Evolutionary conservation across 305 asterid genomes (phyloP), one percentile per base, ranked within the genome.

Genomic region (Rubia peregrina): DNA sequence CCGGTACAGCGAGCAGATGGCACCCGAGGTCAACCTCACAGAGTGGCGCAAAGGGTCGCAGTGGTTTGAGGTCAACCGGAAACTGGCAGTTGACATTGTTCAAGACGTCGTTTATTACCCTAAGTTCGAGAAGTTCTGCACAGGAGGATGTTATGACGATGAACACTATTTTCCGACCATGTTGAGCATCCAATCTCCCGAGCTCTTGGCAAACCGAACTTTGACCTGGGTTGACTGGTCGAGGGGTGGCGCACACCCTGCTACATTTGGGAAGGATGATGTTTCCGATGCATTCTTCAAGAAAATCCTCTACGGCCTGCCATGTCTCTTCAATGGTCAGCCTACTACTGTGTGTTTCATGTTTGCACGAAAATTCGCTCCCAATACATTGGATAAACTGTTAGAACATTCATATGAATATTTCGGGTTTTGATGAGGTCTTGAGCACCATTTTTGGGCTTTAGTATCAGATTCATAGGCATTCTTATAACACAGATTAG

Each of bases 231-330:
- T 82, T 30, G 86, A 82, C 67, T 82, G 86, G 86, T 82, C 86
- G 7, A 65, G 86, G 44, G 86, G 86, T 24, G 86, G 86, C 26
- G 79, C 86, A n/a, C 86, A 82, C 65, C 86, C 86, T 59, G 86
- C 86, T 68, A 73, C 86, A 49, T 82, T 74, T 53, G 84, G 86
- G 21, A 77, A 80, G 71, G 78, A 65, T 2, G 86, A 82, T 65
- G 49, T 82, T 43, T 65, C 59, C 17, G 81, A 72, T 33, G 49
- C 60, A 14, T 80, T 82, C 71, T 82, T 82, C 77, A 80, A 75
- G 80, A 65, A 68, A 71, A 77, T 77, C 26, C 51, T 61, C 11
- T 73, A 71, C 6, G 73, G 72, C 24, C 38, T 48, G 43, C 51
- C 70, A 0, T 82, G 86, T 68, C 55, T 44, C n/a, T 82, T 75